Conservation (phyloP, 345 rosid genomes). For the Fremontodendron californicum region DNA sequence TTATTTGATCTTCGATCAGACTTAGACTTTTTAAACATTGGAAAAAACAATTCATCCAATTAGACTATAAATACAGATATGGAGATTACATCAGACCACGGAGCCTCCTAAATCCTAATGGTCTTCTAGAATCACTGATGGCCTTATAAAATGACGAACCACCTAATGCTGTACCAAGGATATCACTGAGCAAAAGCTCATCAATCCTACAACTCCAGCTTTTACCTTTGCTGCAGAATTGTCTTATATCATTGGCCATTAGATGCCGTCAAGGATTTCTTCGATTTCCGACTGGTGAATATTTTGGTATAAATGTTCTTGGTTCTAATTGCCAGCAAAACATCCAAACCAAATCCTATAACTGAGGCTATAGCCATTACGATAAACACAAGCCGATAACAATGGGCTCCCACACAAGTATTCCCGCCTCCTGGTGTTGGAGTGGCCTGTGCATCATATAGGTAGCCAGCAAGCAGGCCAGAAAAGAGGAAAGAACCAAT, state of each 20-base stretch:
- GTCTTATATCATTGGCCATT: not conserved
- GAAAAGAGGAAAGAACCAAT: conserved; percentile 94
- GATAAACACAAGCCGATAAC: conserved; percentile 70
- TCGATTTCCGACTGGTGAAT: conserved; percentile 42
- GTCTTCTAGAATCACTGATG: not conserved
- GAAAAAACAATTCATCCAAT: not conserved
- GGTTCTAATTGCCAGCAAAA: conserved; percentile 52
- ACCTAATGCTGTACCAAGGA: not conserved
- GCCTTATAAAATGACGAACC: not conserved
- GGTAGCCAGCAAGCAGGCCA: conserved; percentile 77
- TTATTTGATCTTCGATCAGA: too few relatives aligned
- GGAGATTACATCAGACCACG: not conserved
- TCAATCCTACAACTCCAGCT: conserved; percentile 15
- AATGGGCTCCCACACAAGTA: conserved; percentile 85
- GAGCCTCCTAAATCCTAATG: not conserved
- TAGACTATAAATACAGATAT: not conserved
- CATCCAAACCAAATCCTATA: conserved; percentile 69
- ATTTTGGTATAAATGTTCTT: conserved; percentile 58
- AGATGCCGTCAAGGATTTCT: conserved; percentile 26
- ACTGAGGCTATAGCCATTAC: conserved; percentile 66
- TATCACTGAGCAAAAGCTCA: conserved; percentile 18
- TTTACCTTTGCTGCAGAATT: not conserved
- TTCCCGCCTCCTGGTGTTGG: conserved; percentile 74
- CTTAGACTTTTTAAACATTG: not conserved
- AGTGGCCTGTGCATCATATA: conserved; percentile 77